These are phyloP conservation scores for Geranium rotundifolium DNA, from an alignment of 345 rosid species.

Conservation along the genomic window DNA sequence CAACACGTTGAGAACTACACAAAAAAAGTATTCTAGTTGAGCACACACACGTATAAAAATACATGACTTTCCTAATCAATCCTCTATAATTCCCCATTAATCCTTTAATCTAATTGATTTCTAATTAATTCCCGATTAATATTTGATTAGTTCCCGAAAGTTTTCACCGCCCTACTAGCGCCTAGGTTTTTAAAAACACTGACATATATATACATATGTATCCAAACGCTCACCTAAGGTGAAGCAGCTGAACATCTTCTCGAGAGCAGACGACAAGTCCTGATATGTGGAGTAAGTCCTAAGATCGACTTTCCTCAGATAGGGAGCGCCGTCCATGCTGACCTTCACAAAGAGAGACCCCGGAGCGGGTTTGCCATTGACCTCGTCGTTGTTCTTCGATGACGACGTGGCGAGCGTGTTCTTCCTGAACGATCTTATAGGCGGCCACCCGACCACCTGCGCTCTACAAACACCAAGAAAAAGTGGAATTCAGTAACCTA, in stretches of 20 bases:
- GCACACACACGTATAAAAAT: background rate
- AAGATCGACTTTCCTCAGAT: constrained; percentile 80
- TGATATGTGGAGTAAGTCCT: constrained; percentile 54
- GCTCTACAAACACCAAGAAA: constrained; percentile 35
- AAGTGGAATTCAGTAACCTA: too few species aligned
- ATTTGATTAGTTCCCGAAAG: too few species aligned
- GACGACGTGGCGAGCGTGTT: constrained; percentile 57
- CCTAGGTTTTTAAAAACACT: too few species aligned
- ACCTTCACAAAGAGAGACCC: constrained; percentile 72
- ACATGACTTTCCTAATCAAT: background rate
- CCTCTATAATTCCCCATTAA: background rate
- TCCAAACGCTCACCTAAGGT: constrained; percentile 53
- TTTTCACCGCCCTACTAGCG: too few species aligned
- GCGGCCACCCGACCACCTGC: constrained; percentile 96
- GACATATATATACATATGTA: constrained; percentile 7
- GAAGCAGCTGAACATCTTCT: constrained; percentile 91
- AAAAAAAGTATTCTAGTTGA: background rate
- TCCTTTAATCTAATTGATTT: background rate
- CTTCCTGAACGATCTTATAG: constrained; percentile 70
- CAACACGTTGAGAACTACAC: too few species aligned
- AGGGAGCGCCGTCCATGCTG: constrained; percentile 96
- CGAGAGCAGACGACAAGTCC: constrained; percentile 71
- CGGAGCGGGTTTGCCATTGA: constrained; percentile 73
- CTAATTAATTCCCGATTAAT: too few species aligned
- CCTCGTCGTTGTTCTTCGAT: constrained; percentile 72